phyloP scores from a whole-genome alignment of 176 grass and related monocot species.

The Hyparrhenia diplandra region DNA sequence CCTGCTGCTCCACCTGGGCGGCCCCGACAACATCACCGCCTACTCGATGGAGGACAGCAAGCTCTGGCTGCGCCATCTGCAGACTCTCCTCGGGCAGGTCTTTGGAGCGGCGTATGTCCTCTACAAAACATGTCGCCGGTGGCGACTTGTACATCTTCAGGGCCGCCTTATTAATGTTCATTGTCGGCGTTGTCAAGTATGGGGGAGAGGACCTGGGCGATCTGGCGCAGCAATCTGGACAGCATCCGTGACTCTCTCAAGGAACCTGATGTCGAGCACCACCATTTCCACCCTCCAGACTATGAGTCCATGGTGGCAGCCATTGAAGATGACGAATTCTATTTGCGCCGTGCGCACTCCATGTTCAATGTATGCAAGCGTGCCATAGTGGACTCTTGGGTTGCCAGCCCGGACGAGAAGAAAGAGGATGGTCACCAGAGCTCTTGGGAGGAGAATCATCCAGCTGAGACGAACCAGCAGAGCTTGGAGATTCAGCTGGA shows the following conservation, averaged over 20 bases:
- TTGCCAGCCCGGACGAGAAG: neutral
- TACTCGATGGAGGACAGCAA: constrained; percentile 34
- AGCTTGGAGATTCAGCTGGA: accelerated
- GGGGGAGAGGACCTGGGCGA: neutral
- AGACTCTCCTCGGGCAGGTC: constrained; percentile 7
- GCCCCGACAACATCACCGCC: constrained; percentile 40
- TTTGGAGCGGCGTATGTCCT: neutral
- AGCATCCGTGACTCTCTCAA: constrained; percentile 2
- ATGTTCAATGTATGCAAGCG: neutral
- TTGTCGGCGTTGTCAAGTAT: constrained; percentile 16
- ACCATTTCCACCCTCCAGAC: neutral
- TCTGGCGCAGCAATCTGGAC: neutral
- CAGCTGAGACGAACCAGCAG: neutral
- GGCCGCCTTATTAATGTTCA: neutral
- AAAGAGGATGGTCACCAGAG: too few relatives aligned
- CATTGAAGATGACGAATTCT: neutral
- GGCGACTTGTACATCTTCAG: neutral
- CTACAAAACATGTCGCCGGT: neutral
- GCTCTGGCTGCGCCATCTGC: constrained; percentile 26
- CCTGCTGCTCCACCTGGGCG: constrained; percentile 48
- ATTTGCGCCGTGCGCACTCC: neutral
- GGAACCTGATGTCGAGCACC: accelerated
- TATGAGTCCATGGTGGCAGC: neutral
- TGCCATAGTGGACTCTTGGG: neutral
- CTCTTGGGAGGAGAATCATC: neutral